Conservation (phyloP, 192 early-diverging fungal species). For the Ambispora gerdemannii region DNA sequence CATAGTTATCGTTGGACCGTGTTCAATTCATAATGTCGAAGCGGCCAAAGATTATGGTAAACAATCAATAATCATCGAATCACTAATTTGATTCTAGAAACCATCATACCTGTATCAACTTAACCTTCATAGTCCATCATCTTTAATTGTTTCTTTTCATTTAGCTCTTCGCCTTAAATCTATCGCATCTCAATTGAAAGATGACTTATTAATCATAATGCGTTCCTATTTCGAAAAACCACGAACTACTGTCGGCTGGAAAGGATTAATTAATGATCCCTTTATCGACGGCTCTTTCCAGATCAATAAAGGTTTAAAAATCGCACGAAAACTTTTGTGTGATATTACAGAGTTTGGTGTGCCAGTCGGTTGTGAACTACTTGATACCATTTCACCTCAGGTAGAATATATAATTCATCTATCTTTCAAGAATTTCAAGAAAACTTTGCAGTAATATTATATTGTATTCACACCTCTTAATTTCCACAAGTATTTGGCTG, state of each 20-base stretch:
- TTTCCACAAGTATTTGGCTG: constrained; percentile 57
- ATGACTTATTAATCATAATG: constrained; percentile 76
- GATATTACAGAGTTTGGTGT: constrained; percentile 71
- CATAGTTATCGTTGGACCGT: constrained; percentile 80
- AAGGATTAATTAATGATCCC: constrained; percentile 88
- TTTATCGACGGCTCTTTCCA: constrained; percentile 47
- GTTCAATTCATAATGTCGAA: constrained; percentile 78
- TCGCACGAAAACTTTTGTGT: constrained; percentile 66
- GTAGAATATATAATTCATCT: background rate
- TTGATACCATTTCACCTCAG: constrained; percentile 81
- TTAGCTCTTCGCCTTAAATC: constrained; percentile 56
- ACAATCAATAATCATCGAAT: no score
- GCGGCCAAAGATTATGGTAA: constrained; percentile 77
- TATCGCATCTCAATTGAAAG: constrained; percentile 49
- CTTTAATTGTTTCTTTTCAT: background rate
- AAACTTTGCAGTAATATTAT: no score
- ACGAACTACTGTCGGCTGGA: constrained; percentile 86
- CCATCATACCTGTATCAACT: no score
- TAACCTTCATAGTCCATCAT: background rate
- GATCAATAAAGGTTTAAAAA: constrained; percentile 81
- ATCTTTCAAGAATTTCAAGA: no score
- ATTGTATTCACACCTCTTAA: no score
- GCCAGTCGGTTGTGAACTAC: constrained; percentile 71
- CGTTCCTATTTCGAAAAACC: constrained; percentile 88
- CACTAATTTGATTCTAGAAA: no score